Conservation (phyloP, 2,329 filamentous ascomycete species). For the Aspergillus fumigatiaffinis region DNA sequence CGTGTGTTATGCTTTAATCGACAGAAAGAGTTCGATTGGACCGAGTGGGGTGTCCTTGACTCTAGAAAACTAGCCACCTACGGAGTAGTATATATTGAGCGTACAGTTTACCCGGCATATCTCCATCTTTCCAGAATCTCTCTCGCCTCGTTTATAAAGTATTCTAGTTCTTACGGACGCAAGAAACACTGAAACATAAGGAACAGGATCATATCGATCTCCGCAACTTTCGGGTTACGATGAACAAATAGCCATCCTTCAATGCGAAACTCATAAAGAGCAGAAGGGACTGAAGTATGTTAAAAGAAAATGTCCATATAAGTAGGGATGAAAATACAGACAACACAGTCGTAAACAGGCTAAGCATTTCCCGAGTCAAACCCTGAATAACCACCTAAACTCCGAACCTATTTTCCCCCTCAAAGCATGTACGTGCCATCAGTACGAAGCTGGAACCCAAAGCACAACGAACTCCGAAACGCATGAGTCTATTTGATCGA, state of each 20-base stretch:
- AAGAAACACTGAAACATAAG: too few species aligned
- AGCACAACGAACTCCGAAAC: slow-evolving; percentile 8
- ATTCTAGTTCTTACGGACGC: too few species aligned
- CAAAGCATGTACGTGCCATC: not conserved
- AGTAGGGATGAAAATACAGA: not conserved
- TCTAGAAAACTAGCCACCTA: not conserved
- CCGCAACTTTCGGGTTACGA: too few species aligned
- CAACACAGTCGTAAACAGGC: not conserved
- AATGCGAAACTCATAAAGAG: not conserved
- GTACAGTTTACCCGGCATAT: too few species aligned
- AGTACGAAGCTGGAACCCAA: not conserved
- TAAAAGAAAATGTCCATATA: not conserved
- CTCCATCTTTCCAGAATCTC: too few species aligned
- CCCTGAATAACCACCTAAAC: slow-evolving; percentile 12
- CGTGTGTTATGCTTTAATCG: not conserved
- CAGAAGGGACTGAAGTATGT: not conserved
- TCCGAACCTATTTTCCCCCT: slow-evolving; percentile 15
- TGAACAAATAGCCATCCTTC: not conserved
- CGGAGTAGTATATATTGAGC: too few species aligned
- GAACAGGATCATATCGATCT: too few species aligned
- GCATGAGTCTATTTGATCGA: slow-evolving; percentile 28
- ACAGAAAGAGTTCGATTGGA: not conserved
- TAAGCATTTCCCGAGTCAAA: slow-evolving; percentile 2
- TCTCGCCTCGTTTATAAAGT: too few species aligned
- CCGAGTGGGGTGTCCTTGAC: not conserved